These are phyloP conservation scores for Metarhizium rileyi DNA, from an alignment of 2,329 filamentous ascomycete genomes.

Conservation along the genomic window DNA sequence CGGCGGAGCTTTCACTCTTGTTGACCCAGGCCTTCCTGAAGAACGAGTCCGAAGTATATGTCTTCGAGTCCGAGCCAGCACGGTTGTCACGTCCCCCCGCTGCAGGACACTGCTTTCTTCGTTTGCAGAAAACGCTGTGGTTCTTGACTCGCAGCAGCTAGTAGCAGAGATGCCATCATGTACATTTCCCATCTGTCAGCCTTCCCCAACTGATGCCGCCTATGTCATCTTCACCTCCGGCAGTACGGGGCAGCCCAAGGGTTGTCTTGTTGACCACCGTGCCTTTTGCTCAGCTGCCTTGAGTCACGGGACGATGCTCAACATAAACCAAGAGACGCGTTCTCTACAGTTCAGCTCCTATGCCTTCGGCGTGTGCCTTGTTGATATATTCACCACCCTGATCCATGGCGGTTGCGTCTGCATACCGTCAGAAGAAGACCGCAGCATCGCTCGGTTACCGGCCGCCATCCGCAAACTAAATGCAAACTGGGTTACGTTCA, in stretches of 20 bases:
- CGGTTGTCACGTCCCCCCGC: background rate
- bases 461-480: background rate
- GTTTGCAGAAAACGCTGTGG: background rate
- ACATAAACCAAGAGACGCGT: background rate
- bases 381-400: constrained; percentile 2
- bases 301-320: background rate
- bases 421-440: constrained; percentile 2
- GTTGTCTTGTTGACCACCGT: constrained; percentile 1
- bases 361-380: constrained; percentile 3
- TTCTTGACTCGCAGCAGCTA: background rate
- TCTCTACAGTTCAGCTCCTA: constrained; percentile 3
- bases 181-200: background rate
- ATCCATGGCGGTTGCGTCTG: constrained; percentile 6
- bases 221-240: constrained; percentile 7
- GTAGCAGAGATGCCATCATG: background rate
- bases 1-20: constrained; percentile 9
- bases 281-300: background rate
- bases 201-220: background rate
- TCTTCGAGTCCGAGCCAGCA: background rate
- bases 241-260: constrained; percentile 5
- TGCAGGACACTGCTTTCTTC: background rate
- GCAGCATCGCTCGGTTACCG: background rate
- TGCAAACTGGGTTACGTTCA: background rate
- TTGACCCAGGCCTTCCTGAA: constrained; percentile 7
- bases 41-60: background rate